Evolutionary conservation across 345 rosid genomes (phyloP), one percentile per base, ranked within the genome.

Genomic region (Corymbia maculata): DNA sequence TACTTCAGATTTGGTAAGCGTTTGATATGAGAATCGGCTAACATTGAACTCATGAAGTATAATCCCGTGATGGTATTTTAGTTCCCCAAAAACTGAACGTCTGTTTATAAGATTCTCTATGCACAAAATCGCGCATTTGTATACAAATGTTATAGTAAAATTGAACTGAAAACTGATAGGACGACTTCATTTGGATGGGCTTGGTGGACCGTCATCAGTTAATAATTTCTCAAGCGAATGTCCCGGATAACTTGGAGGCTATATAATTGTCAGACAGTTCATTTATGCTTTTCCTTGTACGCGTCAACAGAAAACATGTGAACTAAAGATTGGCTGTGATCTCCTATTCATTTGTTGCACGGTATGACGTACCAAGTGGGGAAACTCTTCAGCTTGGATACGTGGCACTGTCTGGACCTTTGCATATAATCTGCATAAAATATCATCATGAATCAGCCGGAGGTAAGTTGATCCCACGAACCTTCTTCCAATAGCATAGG

Each of bases 231-330:
- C 28, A 6, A 19, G 84, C 19, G 28, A 42, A 75, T 19, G 49
- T 42, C 84, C 2, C 0, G 75, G 17, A 2, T n/a, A 13, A 6
- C 6, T 7, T 0, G 19, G 42, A 15, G 9, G 21, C 5, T n/a
- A 52, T 6, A 52, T 14, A 64, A 64, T 64, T 64, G 75, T n/a
- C 75, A 64, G 75, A n/a, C 75, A n/a, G n/a, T 64, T 64, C 75
- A n/a, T 64, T n/a, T 64, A 64, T 64, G 75, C 75, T 3, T 30
- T n/a, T n/a, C 17, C 75, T 6, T 64, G 42, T 13, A 14, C 36
- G 19, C 75, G 75, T 64, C 19, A 14, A 36, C 75, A 13, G 19
- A 64, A n/a, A n/a, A n/a, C 75, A n/a, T 64, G 19, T 14, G 42
- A 64, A 12, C 75, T 64, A 2, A 8, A 64, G 36, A 64, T 7